Conservation (phyloP, 331 rosid genomes). For the Malus hybrid region DNA sequence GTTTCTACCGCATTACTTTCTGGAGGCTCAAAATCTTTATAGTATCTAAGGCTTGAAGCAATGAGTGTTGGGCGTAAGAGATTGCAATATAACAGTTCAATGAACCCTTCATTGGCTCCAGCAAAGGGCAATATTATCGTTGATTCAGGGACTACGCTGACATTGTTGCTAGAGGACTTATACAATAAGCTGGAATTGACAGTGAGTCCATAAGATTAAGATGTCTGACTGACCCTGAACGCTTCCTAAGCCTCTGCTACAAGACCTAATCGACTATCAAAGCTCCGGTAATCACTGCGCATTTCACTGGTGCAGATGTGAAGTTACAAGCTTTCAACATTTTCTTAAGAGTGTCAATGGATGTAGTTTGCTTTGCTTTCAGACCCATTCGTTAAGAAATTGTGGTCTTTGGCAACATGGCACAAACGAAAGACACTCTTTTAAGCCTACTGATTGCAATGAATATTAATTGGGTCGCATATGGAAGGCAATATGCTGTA, state of each 20-base stretch:
- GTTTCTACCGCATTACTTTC: background rate
- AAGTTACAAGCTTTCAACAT: background rate
- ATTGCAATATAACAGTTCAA: background rate
- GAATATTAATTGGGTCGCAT: background rate
- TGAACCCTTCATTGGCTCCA: background rate
- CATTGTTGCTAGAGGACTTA: slow-evolving; percentile 36
- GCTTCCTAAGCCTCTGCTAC: slow-evolving; percentile 13
- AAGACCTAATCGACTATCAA: background rate
- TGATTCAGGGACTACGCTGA: slow-evolving; percentile 56
- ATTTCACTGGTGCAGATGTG: slow-evolving; percentile 28
- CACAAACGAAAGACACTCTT: slow-evolving; percentile 26
- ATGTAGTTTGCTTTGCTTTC: slow-evolving; percentile 34
- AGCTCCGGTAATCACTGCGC: slow-evolving; percentile 6
- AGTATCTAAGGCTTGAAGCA: slow-evolving; percentile 6
- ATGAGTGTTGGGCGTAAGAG: slow-evolving; percentile 20
- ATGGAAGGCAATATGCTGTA: too few relatives aligned
- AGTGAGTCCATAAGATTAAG: background rate
- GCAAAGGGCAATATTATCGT: slow-evolving; percentile 30
- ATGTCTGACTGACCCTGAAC: background rate
- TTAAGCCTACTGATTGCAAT: slow-evolving; percentile 27
- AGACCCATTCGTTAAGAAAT: background rate
- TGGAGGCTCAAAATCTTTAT: background rate
- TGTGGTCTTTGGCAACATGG: slow-evolving; percentile 15
- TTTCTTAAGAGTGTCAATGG: slow-evolving; percentile 48
- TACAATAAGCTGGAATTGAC: background rate